Percentiles rank a stretch among this genome's conserved stretches.
Evolutionary conservation across 768 basidiomycete genomes (phyloP).

Genomic region (Mycena latifolia): DNA sequence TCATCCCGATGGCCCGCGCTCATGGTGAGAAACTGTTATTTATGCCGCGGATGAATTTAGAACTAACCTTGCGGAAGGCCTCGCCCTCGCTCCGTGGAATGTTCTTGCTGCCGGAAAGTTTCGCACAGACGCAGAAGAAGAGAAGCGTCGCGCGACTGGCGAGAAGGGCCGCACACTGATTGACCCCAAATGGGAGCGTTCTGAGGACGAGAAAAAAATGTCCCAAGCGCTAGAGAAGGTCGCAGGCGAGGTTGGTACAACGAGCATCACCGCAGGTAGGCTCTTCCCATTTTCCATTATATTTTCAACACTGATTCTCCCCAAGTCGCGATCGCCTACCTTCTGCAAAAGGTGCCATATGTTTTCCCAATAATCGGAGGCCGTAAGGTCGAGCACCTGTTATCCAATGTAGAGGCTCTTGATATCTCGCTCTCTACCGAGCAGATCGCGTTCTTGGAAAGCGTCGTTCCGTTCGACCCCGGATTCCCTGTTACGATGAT

Average conservation of each 20-base stretch:
- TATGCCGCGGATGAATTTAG: too few relatives aligned
- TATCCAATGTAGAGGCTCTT: slow-evolving; percentile 56
- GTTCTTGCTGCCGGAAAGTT: slow-evolving; percentile 20
- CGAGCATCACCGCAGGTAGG: slow-evolving; percentile 50
- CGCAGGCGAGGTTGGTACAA: slow-evolving; percentile 50
- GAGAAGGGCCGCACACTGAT: slow-evolving; percentile 45
- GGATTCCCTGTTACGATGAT: slow-evolving; percentile 10
- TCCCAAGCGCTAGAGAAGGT: slow-evolving; percentile 51
- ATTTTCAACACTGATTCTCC: slow-evolving; percentile 4
- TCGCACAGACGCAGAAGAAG: slow-evolving; percentile 28
- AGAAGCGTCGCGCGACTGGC: slow-evolving; percentile 45
- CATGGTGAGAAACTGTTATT: slow-evolving; percentile 2
- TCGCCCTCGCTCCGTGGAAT: slow-evolving; percentile 26
- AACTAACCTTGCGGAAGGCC: slow-evolving; percentile 19
- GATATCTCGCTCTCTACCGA: slow-evolving; percentile 51
- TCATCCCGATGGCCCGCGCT: slow-evolving; percentile 49
- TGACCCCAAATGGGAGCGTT: slow-evolving; percentile 32
- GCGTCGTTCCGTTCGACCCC: slow-evolving; percentile 28
- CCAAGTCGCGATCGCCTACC: slow-evolving; percentile 57
- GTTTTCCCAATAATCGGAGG: slow-evolving; percentile 51
- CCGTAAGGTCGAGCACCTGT: slow-evolving; percentile 59
- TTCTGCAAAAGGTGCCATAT: slow-evolving; percentile 53
- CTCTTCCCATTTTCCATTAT: slow-evolving; percentile 32
- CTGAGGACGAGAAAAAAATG: slow-evolving; percentile 44
- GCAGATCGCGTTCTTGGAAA: slow-evolving; percentile 54